These are phyloP conservation scores for Ophiosphaerella herpotricha DNA, from an alignment of 2,329 filamentous ascomycete genomes.

Conservation along the genomic window DNA sequence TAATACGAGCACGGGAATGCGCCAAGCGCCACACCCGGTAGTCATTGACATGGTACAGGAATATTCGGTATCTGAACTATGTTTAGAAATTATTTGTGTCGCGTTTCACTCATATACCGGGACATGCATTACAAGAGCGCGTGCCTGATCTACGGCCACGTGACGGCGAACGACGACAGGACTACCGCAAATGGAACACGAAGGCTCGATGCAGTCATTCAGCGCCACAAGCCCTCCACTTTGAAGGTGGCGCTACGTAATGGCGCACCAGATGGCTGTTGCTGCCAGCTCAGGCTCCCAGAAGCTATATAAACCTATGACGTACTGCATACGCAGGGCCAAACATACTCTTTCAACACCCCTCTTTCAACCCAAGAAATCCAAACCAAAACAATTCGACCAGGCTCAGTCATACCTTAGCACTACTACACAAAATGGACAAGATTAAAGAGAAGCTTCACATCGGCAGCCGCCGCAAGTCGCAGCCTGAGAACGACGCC, in stretches of 20 bases:
- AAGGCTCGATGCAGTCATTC: not conserved
- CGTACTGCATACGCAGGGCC: constrained; percentile 4
- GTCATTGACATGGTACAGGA: not conserved
- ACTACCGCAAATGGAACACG: not conserved
- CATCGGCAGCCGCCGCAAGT: constrained; percentile 39
- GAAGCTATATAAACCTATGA: constrained; percentile 3
- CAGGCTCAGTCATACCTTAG: not conserved
- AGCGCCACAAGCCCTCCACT: not conserved
- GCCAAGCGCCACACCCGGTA: not conserved
- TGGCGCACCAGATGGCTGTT: not conserved
- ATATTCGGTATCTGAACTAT: too few species aligned
- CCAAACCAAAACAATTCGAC: not conserved
- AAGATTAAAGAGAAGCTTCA: constrained; percentile 45
- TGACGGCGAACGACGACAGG: not conserved
- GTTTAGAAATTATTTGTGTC: too few species aligned
- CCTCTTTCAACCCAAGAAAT: not conserved
- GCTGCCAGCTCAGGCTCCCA: constrained; percentile 4
- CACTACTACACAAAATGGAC: constrained; percentile 29
- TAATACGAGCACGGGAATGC: not conserved
- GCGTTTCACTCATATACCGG: too few species aligned
- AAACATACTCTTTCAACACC: not conserved
- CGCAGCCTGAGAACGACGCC: constrained; percentile 29
- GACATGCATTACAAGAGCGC: too few species aligned
- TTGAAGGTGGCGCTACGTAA: not conserved
- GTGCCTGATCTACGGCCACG: too few species aligned